phyloP scores from a whole-genome alignment of 441 rosid genomes.

The Erodium trifolium region DNA sequence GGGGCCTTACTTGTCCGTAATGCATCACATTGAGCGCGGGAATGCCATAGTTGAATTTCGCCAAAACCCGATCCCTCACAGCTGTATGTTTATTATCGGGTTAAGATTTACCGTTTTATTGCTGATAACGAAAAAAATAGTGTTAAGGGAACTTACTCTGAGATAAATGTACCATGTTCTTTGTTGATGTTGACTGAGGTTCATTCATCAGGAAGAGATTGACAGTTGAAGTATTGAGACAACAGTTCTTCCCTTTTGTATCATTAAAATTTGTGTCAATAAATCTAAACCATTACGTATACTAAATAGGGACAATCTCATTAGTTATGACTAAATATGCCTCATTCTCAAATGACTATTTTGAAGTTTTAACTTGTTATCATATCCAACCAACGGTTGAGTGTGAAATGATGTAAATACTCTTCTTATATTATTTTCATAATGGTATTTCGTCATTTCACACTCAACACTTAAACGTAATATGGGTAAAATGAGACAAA shows the following conservation, averaged over 20 bases:
- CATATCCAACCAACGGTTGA: no score
- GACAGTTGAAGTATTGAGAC: slow-evolving; percentile 65
- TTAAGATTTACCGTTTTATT: no score
- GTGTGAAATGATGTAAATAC: no score
- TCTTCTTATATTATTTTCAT: no score
- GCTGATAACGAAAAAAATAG: neutral
- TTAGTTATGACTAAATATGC: no score
- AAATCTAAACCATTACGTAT: no score
- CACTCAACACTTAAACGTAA: no score
- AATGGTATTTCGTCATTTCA: no score
- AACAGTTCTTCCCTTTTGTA: slow-evolving; percentile 59
- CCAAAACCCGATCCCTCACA: slow-evolving; percentile 47
- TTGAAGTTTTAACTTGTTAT: no score
- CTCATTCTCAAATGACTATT: no score
- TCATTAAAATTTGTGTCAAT: neutral
- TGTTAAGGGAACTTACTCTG: slow-evolving; percentile 45
- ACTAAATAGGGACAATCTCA: no score
- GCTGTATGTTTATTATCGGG: slow-evolving; percentile 27
- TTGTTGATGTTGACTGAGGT: slow-evolving; percentile 79
- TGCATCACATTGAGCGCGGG: slow-evolving; percentile 36
- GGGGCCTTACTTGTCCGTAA: slow-evolving; percentile 53
- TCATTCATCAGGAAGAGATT: slow-evolving; percentile 51
- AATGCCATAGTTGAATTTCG: slow-evolving; percentile 63
- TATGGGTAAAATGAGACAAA: no score
- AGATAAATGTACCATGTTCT: slow-evolving; percentile 82